Evolutionary conservation across 805 yeast genomes (phyloP), one percentile per base, ranked within the genome.

Genomic region (Candida odintsovae): DNA sequence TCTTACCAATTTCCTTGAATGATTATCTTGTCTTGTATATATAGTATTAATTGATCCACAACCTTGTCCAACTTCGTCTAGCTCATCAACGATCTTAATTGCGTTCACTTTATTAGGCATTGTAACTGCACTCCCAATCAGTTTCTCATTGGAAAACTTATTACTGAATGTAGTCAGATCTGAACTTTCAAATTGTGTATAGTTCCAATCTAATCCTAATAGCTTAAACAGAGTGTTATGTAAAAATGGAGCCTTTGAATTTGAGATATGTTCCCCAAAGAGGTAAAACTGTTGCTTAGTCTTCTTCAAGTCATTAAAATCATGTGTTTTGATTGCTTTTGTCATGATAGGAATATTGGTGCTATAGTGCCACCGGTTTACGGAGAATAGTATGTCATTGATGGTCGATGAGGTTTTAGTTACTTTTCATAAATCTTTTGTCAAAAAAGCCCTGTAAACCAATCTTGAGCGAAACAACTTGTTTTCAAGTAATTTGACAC

Each of bases 21-120:
- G 40, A 1, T 43, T 16, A 16, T 41, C 49, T 25, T 44, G 23
- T 50, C 52, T 48, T 3, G 54, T 49, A 42, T 56, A 57, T 7
- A 57, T 51, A 5, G 62, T 57, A 50, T 57, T 57, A 43, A 57
- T 57, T 18, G 62, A 55, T 3, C 62, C 59, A 51, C 62, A 57
- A 2, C 55, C 62, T 22, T 49, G 36, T 9, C 62, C 62, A 13
- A 57, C 55, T 9, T 48, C 8, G 38, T 57, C 62, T 2, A 56
- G 37, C 12, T 42, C 44, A 41, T 56, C 62, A 43, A 57, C 54
- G 28, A 52, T 47, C 20, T 44, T 31, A 7, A 52, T 50, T 8
- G 58, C 60, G 25, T 45, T 38, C 15, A 57, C 58, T 40, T 57
- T 57, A 36, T 57, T 57, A 1, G 62, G 62, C 62, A 57, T 57